These are phyloP conservation scores for Bacterosira constricta DNA, from an alignment of 108 stramenopile species.

Conservation along the genomic window DNA sequence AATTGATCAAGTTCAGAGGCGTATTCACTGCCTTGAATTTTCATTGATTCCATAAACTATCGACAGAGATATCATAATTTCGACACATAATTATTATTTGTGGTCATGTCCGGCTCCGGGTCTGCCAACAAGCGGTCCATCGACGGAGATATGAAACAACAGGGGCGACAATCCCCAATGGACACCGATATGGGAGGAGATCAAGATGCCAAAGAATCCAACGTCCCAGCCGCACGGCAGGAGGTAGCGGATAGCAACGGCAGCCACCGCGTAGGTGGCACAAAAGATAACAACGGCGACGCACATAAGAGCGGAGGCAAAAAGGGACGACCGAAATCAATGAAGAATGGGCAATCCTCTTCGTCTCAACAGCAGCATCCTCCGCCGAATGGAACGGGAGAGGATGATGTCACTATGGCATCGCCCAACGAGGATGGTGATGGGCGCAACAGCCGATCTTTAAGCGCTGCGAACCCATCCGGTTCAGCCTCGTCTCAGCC, in stretches of 20 bases:
- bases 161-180: not conserved
- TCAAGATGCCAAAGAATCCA: not conserved
- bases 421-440: conserved; percentile 1
- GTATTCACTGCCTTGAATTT: no score
- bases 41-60: no score
- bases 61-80: no score
- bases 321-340: conserved; percentile 28
- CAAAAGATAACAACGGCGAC: not conserved
- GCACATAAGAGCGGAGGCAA: not conserved
- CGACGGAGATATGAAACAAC: conserved; percentile 18
- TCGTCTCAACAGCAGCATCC: not conserved
- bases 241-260: not conserved
- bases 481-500: not conserved
- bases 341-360: conserved; percentile 4
- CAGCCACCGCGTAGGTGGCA: not conserved
- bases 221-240: not conserved
- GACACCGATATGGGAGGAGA: not conserved
- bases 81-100: not conserved
- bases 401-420: not conserved
- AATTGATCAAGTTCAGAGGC: no score
- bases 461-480: not conserved
- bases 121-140: conserved; percentile 17
- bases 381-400: not conserved
- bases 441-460: not conserved
- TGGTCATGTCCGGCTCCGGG: conserved; percentile 6